Percentiles rank a stretch among this genome's conserved stretches.
Evolutionary conservation across 2,329 filamentous ascomycete species (phyloP).

Genomic region (Cladophialophora chaetospira): DNA sequence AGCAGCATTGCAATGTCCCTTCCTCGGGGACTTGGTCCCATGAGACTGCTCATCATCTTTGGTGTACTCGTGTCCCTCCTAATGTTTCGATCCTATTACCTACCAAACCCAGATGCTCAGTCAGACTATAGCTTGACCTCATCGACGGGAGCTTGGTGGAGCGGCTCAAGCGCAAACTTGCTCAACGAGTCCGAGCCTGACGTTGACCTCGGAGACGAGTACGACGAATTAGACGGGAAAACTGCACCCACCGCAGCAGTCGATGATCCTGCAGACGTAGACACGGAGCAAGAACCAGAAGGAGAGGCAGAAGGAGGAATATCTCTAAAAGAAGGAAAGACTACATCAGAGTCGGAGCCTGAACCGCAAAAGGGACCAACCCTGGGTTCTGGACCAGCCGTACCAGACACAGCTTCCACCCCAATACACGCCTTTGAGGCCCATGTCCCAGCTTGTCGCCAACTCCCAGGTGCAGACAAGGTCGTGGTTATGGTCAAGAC

Average conservation of each 20-base stretch:
- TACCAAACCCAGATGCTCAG: constrained; percentile 10
- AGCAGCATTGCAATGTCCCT: constrained; percentile 23
- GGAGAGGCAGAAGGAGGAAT: not conserved
- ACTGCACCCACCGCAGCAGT: not conserved
- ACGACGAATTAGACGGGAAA: not conserved
- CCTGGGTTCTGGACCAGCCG: not conserved
- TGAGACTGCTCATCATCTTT: constrained; percentile 21
- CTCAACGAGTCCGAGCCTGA: constrained; percentile 11
- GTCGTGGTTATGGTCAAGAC: constrained; percentile 57
- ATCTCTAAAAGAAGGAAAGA: not conserved
- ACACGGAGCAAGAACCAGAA: not conserved
- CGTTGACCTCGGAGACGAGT: constrained; percentile 12
- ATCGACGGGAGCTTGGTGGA: constrained; percentile 7
- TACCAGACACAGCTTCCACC: not conserved
- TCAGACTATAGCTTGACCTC: constrained; percentile 1
- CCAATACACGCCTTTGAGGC: not conserved
- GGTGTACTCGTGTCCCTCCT: constrained; percentile 18
- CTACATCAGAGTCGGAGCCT: not conserved
- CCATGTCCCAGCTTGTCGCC: constrained; percentile 20
- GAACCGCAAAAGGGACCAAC: not conserved
- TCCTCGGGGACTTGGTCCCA: constrained; percentile 21
- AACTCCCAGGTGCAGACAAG: constrained; percentile 26
- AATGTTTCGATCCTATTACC: constrained; percentile 24
- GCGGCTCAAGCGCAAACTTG: not conserved
- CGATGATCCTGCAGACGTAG: not conserved